phyloP scores from a whole-genome alignment of 2,329 filamentous ascomycete species.

The Colletotrichum sp. region DNA sequence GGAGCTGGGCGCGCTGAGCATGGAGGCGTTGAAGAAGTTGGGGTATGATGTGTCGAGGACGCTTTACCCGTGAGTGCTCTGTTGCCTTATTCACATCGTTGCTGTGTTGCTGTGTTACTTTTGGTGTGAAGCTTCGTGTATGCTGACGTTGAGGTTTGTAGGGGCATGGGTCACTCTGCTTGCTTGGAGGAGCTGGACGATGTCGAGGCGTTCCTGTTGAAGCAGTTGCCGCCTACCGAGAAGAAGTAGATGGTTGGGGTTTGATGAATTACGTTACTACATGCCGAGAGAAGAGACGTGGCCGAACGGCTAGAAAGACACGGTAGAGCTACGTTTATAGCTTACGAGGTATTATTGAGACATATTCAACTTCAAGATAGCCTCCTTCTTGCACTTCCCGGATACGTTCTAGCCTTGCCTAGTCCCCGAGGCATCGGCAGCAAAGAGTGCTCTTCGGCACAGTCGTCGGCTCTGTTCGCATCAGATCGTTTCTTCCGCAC shows the following conservation, averaged over 20 bases:
- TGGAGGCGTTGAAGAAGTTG: conserved; percentile 68
- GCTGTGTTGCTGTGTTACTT: not conserved
- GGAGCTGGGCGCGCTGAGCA: conserved; percentile 71
- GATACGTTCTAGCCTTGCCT: no score
- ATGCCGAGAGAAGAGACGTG: rapidly evolving
- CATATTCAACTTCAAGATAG: no score
- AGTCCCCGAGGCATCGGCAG: no score
- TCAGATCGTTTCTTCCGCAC: no score
- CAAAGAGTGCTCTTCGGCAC: no score
- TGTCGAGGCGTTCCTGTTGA: conserved; percentile 65
- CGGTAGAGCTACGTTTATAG: not conserved
- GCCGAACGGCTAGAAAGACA: not conserved
- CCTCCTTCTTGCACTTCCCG: no score
- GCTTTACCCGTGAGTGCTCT: conserved; percentile 64
- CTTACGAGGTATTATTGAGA: no score
- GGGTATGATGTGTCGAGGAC: conserved; percentile 79
- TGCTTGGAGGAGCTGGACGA: conserved; percentile 81
- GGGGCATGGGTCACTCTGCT: conserved; percentile 77
- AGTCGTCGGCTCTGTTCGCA: no score
- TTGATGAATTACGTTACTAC: not conserved
- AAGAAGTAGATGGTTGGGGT: conserved; percentile 22
- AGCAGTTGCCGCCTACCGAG: conserved; percentile 46
- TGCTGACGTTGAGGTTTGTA: conserved; percentile 33
- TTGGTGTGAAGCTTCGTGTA: not conserved
- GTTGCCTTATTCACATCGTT: no score